phyloP scores from a whole-genome alignment of 1,284 basidiomycete species.

The Cutaneotrichosporon spelunceum region DNA sequence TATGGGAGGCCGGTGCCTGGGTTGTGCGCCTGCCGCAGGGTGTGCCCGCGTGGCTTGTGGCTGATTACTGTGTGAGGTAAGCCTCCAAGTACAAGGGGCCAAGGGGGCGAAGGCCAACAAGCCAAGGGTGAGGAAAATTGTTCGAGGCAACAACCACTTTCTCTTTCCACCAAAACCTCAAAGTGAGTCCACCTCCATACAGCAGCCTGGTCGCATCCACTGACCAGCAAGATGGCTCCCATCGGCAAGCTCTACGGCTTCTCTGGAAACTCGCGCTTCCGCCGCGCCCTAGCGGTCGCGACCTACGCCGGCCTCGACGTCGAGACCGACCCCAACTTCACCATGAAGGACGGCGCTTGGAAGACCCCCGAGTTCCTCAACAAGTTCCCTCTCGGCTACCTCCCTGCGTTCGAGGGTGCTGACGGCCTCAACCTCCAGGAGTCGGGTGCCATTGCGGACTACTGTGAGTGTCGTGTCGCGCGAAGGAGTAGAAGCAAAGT shows the following conservation, averaged over 20 bases:
- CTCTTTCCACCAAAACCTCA: slow-evolving; percentile 5
- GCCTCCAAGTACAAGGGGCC: not conserved
- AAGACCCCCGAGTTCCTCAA: slow-evolving; percentile 74
- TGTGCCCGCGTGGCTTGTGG: not conserved
- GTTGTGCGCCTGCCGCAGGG: not conserved
- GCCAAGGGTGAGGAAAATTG: slow-evolving; percentile 1
- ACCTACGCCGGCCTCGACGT: slow-evolving; percentile 68
- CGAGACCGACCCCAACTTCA: slow-evolving; percentile 64
- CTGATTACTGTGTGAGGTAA: not conserved
- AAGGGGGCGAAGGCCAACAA: not conserved
- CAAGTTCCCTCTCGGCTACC: slow-evolving; percentile 80
- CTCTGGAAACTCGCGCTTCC: slow-evolving; percentile 48
- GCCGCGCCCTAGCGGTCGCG: slow-evolving; percentile 68
- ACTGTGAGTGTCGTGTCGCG: slow-evolving; percentile 64
- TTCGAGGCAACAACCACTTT: not conserved
- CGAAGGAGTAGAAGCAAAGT: not conserved
- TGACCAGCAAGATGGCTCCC: slow-evolving; percentile 35
- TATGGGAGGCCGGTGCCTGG: slow-evolving; percentile 1
- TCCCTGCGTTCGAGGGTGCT: slow-evolving; percentile 73
- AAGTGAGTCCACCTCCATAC: slow-evolving; percentile 15
- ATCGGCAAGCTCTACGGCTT: slow-evolving; percentile 41
- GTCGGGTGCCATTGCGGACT: slow-evolving; percentile 74
- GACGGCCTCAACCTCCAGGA: slow-evolving; percentile 80
- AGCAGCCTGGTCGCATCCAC: not conserved
- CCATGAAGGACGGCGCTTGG: slow-evolving; percentile 48